Percentiles rank a stretch among this genome's conserved stretches.
These are phyloP conservation scores for Aspergillus floridensis DNA, from an alignment of 2,329 filamentous ascomycete genomes.

Conservation along the genomic window DNA sequence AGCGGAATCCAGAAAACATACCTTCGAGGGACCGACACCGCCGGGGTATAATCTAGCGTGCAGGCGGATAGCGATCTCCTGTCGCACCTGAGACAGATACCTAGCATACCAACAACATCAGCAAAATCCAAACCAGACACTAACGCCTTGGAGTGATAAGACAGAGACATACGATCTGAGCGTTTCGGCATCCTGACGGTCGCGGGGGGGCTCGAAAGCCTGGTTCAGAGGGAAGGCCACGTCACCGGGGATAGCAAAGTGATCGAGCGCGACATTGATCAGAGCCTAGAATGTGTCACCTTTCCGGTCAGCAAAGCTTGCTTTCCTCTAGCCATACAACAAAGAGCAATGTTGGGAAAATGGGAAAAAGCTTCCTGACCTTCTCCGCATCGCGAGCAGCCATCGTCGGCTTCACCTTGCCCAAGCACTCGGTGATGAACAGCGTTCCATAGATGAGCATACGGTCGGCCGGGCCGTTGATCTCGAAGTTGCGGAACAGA, in stretches of 20 bases:
- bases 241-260: constrained; percentile 93
- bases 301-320: background rate
- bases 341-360: too few relatives aligned
- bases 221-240: constrained; percentile 92
- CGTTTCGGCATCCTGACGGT: constrained; percentile 84
- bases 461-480: constrained; percentile 91
- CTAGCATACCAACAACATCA: constrained; percentile 23
- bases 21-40: constrained; percentile 63
- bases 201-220: constrained; percentile 85
- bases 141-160: too few relatives aligned
- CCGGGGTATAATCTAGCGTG: constrained; percentile 85
- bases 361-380: constrained; percentile 35
- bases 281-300: constrained; percentile 63
- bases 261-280: constrained; percentile 85
- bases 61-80: constrained; percentile 81
- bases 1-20: constrained; percentile 25
- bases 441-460: constrained; percentile 95
- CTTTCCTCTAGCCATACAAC: background rate
- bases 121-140: background rate
- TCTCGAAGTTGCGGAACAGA: constrained; percentile 99
- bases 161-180: constrained; percentile 68
- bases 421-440: constrained; percentile 86
- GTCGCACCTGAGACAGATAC: constrained; percentile 79
- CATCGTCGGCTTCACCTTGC: constrained; percentile 78
- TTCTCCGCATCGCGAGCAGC: constrained; percentile 65